These are phyloP conservation scores for Sporisorium iseilematis-ciliati DNA, from an alignment of 1,284 basidiomycete genomes.

Conservation along the genomic window DNA sequence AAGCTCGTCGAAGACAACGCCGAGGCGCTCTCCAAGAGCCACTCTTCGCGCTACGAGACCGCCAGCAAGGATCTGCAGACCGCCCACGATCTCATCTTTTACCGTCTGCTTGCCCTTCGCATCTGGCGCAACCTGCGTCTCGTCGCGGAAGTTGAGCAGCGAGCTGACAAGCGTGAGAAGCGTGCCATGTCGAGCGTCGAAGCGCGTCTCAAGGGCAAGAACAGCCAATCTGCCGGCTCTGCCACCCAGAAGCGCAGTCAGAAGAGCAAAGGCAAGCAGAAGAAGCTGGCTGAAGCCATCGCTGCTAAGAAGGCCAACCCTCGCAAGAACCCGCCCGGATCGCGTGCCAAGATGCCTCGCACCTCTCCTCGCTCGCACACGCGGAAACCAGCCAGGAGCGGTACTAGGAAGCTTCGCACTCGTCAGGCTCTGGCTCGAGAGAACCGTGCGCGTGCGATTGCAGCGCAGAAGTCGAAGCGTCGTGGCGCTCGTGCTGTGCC, in stretches of 20 bases:
- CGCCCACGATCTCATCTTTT: constrained; percentile 67
- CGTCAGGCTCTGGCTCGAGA: constrained; percentile 32
- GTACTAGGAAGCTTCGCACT: constrained; percentile 45
- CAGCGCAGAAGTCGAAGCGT: constrained; percentile 51
- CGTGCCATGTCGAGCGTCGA: constrained; percentile 52
- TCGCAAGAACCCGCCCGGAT: constrained; percentile 45
- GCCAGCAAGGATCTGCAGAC: constrained; percentile 64
- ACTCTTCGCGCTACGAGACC: constrained; percentile 63
- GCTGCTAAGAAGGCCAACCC: constrained; percentile 30
- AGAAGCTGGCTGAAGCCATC: constrained; percentile 25
- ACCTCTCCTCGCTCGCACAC: constrained; percentile 18
- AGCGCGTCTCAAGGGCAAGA: constrained; percentile 39
- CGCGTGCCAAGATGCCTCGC: constrained; percentile 42
- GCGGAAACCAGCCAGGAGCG: constrained; percentile 57
- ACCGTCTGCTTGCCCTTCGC: constrained; percentile 62
- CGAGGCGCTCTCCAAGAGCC: constrained; percentile 65
- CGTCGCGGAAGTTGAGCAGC: constrained; percentile 59
- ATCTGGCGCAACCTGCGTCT: constrained; percentile 62
- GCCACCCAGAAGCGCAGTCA: constrained; percentile 27
- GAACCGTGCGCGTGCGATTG: constrained; percentile 47
- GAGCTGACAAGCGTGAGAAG: constrained; percentile 61
- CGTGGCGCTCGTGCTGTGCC: constrained; percentile 62
- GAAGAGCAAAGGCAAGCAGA: constrained; percentile 39
- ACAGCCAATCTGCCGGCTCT: constrained; percentile 8
- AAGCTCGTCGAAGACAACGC: constrained; percentile 66